A percentile compares a stretch with the other conserved stretches of the same genome.
phyloP scores from a whole-genome alignment of 1,284 basidiomycete genomes.

The Coniferiporia weirii region DNA sequence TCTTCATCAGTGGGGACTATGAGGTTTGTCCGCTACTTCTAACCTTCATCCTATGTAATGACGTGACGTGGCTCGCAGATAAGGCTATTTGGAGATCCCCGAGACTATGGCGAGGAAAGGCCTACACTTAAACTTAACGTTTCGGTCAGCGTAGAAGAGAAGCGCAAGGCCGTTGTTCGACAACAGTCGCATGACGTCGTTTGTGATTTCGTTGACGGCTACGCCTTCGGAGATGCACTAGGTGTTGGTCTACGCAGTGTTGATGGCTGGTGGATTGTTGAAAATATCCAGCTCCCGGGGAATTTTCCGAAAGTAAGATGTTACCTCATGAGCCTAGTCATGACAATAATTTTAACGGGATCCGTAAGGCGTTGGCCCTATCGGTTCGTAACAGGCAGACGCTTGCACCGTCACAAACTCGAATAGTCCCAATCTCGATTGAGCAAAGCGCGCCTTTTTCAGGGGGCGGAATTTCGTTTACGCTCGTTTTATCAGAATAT shows the following conservation, averaged over 20 bases:
- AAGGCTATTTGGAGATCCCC: conserved; percentile 72
- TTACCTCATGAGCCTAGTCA: not conserved
- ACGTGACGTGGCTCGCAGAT: conserved; percentile 41
- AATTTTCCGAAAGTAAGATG: conserved; percentile 23
- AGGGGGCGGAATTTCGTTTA: conserved; percentile 2
- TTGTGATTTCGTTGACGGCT: conserved; percentile 63
- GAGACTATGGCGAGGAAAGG: conserved; percentile 31
- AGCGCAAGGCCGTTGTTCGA: conserved; percentile 28
- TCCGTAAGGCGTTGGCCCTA: conserved; percentile 6
- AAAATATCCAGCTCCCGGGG: conserved; percentile 15
- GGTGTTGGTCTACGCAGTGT: conserved; percentile 55
- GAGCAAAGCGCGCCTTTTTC: conserved; percentile 10
- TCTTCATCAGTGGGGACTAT: conserved; percentile 64
- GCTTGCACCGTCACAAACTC: conserved; percentile 19
- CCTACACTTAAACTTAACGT: conserved; percentile 46
- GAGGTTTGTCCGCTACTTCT: conserved; percentile 42
- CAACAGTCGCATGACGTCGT: conserved; percentile 48
- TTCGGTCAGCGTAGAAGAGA: conserved; percentile 30
- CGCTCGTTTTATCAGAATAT: conserved; percentile 25
- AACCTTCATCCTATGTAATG: conserved; percentile 3
- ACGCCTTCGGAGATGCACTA: conserved; percentile 59
- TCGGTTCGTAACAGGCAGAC: conserved; percentile 1
- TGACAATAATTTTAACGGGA: not conserved
- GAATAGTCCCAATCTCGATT: conserved; percentile 18
- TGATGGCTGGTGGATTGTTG: conserved; percentile 49